phyloP scores from a whole-genome alignment of 78 protist species.

The Reticulomyxa filosa region DNA sequence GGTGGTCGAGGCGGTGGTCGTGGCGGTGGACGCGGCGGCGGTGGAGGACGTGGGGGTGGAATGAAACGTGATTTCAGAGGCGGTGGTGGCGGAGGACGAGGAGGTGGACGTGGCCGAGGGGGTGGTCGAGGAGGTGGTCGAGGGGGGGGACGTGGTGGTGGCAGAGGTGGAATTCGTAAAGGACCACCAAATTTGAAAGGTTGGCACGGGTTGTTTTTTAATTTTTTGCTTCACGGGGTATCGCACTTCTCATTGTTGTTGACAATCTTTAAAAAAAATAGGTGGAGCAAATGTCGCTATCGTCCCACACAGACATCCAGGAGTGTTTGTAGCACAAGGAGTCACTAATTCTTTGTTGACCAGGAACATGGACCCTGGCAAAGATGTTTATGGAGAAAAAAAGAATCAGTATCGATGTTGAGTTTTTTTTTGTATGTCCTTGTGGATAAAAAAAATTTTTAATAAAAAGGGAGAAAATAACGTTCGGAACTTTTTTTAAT shows the following conservation, averaged over 20 bases:
- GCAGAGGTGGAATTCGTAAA: conserved; percentile 30
- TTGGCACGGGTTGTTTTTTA: conserved; percentile 10
- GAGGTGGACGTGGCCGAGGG: conserved; percentile 18
- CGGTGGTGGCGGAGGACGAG: conserved; percentile 20
- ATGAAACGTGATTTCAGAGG: too few relatives aligned
- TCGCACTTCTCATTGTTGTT: not conserved
- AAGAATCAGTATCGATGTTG: conserved; percentile 74
- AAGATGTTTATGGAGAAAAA: conserved; percentile 96
- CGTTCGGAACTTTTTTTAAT: not conserved
- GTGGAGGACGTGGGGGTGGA: conserved; percentile 26
- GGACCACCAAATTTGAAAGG: not conserved
- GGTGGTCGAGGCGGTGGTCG: conserved; percentile 26
- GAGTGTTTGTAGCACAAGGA: conserved; percentile 73
- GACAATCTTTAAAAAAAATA: not conserved
- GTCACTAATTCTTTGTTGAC: conserved; percentile 80
- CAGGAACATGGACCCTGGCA: conserved; percentile 78
- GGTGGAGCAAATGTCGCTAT: conserved; percentile 46
- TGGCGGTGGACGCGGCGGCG: conserved; percentile 27
- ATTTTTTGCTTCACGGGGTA: not conserved
- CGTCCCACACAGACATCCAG: conserved; percentile 73
- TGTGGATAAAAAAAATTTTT: not conserved
- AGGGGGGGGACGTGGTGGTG: conserved; percentile 28
- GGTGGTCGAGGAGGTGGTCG: conserved; percentile 35
- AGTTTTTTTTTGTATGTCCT: conserved; percentile 14
- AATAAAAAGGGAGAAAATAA: too few relatives aligned